phyloP scores from a whole-genome alignment of 148 eudicot species.

The Vaccinium vitisidaea region DNA sequence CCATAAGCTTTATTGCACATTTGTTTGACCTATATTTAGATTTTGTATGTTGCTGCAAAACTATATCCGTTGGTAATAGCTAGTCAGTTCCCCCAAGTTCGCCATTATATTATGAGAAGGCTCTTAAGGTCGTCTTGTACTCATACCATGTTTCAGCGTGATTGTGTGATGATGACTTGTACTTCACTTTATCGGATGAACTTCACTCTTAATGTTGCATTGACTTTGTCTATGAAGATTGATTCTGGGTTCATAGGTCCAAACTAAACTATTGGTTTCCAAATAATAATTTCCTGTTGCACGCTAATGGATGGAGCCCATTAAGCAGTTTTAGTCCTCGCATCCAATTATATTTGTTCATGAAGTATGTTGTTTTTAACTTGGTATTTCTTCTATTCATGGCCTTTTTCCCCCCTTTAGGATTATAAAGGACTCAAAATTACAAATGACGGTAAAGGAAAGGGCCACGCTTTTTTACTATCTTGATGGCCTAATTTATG shows the following conservation, averaged over 20 bases:
- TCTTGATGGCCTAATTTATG: background rate
- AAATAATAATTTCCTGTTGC: background rate
- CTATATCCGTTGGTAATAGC: background rate
- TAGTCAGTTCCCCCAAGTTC: background rate
- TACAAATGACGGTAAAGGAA: background rate
- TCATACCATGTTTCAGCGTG: background rate
- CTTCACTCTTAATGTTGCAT: background rate
- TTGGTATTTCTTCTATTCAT: background rate
- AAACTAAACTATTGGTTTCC: background rate
- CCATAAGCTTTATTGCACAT: background rate
- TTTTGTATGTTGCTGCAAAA: background rate
- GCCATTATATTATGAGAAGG: background rate
- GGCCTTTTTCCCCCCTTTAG: background rate
- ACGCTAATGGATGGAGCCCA: background rate
- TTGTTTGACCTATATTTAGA: background rate
- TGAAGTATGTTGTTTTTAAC: background rate
- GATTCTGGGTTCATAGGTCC: background rate
- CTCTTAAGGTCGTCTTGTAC: background rate
- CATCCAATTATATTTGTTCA: background rate
- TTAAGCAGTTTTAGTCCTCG: background rate
- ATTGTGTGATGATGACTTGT: background rate
- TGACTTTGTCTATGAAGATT: background rate
- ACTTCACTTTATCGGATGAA: background rate
- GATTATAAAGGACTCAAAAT: background rate
- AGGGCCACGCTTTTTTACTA: background rate